Base-by-base conservation (phyloP, 257 asterid species). In the Solanum peruvianum region DNA sequence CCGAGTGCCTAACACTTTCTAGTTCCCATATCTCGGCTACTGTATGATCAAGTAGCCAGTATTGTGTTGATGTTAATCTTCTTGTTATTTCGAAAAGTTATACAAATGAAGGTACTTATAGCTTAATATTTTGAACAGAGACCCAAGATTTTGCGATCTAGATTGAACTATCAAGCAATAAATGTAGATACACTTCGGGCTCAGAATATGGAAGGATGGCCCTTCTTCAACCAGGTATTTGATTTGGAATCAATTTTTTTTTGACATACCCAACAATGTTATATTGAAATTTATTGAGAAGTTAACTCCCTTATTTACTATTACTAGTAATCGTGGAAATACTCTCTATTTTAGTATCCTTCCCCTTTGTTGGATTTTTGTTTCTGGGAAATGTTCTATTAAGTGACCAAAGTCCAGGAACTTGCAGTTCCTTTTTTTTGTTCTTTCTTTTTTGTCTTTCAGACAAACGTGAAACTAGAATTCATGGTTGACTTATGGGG, bases 151-250 rank as follows among this genome's bases (percentile, higher is more conserved):
- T 87, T 96, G 69, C 93, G 98, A 87, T 91, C 98, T 11, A 88
- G 82, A 88, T 69, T 81, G 31, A 96, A 93, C 89, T 94, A 90
- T 88, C 98, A 96, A 92, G 98, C 93, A 47, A 94, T 96, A 89
- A 95, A 96, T 84, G 91, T 87, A 44, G 98, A 96, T 83, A 91
- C 90, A 11, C 98, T 96, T 87, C 94, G 98, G 86, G 98, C 98
- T 60, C 98, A 96, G 85, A 96, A 96, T 78, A 88, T 95, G 97
- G 98, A 95, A 87, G 90, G 97, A 0, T 90, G 89, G 72, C 98
- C 98, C 21, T 94, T 94, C 89, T 96, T 96, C 92, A 96, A 95
- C 91, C 99, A 96, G 95, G 78, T 71, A 33, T 18, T 33, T 2
- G 25, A 33, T 71, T 71, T 70, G 77, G 25, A 70, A 70, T 70